phyloP scores from a whole-genome alignment of 1,139 yeast species.

The Pichiaceae sp. region DNA sequence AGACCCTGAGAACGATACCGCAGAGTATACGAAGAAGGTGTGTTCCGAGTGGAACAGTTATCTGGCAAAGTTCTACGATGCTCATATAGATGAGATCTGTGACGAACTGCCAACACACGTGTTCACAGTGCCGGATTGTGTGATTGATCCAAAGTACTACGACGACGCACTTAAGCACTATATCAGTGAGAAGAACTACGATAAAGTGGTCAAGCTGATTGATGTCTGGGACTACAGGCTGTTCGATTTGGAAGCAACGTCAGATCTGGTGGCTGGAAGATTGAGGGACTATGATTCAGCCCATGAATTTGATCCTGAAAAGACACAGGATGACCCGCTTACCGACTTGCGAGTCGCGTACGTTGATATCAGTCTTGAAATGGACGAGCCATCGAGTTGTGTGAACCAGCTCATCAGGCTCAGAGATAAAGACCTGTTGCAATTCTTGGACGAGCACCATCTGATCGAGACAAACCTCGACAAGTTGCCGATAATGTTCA shows the following conservation, averaged over 20 bases:
- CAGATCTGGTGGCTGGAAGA: constrained; percentile 38
- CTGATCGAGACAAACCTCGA: constrained; percentile 42
- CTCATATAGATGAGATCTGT: constrained; percentile 41
- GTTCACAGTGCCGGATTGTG: constrained; percentile 7
- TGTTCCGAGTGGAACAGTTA: constrained; percentile 59
- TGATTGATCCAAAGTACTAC: constrained; percentile 34
- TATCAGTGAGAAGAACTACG: constrained; percentile 29
- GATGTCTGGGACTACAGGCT: constrained; percentile 51
- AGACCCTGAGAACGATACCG: constrained; percentile 20
- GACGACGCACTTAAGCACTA: constrained; percentile 44
- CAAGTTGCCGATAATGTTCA: constrained; percentile 45
- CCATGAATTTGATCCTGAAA: constrained; percentile 12
- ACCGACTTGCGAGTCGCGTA: constrained; percentile 38
- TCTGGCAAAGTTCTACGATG: constrained; percentile 45
- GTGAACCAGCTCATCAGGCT: constrained; percentile 52
- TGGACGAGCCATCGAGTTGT: constrained; percentile 55
- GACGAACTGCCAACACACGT: constrained; percentile 41
- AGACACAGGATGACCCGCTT: constrained; percentile 4
- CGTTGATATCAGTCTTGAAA: constrained; percentile 47
- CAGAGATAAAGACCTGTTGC: constrained; percentile 46
- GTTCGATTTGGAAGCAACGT: constrained; percentile 41
- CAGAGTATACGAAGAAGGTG: constrained; percentile 26
- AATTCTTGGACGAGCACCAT: constrained; percentile 54
- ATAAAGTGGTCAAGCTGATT: constrained; percentile 34
- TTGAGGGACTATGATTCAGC: constrained; percentile 25